Evolutionary conservation across 2,329 filamentous ascomycete species (phyloP), one percentile per base, ranked within the genome.

Genomic region (Rutstroemia sp.): DNA sequence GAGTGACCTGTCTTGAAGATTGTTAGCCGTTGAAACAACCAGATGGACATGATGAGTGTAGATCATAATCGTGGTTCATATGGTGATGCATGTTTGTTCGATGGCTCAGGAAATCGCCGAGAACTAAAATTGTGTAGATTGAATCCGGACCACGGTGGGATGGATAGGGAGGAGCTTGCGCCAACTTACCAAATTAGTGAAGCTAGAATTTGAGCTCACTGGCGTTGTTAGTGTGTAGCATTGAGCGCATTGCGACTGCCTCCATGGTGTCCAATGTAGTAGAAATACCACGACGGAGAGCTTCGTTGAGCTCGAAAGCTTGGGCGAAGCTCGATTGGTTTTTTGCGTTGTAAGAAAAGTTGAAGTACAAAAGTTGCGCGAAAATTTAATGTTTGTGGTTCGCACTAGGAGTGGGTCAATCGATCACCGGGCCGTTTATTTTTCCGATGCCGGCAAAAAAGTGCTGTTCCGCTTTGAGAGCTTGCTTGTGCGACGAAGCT

Each of bases 41-140:
- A 53, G 39, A 58, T 50, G 18, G 54, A 61, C 64, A 34, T 52
- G 5, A 21, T 48, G 9, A 34, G 23, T 25, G 27, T 19, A 49
- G 21, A 39, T 34, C 47, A 37, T 58, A 23, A 25, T 54, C 46
- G 55, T 67, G 74, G 73, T 83, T 81, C 83, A 87, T 83, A 87
- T 87, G 83, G 83, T 87, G 85, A 82, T 87, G 83, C 83, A 87
- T 87, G 83, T 86, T 78, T 67, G 67, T 70, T 68, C 62, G 58
- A 46, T 69, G 68, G 67, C 65, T 69, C 69, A 71, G 66, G 68
- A 61, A 58, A 64, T 71, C 69, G 62, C 68, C 67, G 60, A 66
- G 66, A 56, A 56, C 49, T 56, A 47, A 56, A 67, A 65, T 61
- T 56, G 54, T 52, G 54, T 45, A 56, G 54, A 21, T 52, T 56